phyloP scores from a whole-genome alignment of 148 eudicot genomes.

The Selenicereus undatus region DNA sequence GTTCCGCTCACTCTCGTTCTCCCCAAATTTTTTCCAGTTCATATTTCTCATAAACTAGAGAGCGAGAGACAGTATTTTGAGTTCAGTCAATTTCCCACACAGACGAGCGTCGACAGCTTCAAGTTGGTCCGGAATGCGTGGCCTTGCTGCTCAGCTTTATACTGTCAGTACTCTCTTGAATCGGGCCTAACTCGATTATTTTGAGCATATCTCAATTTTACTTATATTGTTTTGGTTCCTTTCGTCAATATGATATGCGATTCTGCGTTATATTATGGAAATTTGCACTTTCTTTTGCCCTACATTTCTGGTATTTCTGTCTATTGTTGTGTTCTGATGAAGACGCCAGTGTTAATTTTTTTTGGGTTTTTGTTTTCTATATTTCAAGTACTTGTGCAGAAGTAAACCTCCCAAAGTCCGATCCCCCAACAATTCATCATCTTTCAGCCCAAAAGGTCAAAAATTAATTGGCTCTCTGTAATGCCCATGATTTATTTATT shows the following conservation, averaged over 20 bases:
- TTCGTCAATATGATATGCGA: background rate
- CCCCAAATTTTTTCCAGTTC: too few species aligned
- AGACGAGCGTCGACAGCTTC: background rate
- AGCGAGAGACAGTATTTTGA: background rate
- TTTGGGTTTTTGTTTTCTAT: background rate
- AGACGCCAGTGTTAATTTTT: background rate
- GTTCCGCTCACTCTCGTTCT: too few species aligned
- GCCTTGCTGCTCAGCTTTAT: conserved; percentile 28
- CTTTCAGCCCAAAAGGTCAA: conserved; percentile 40
- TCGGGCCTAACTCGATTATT: background rate
- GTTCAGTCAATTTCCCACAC: background rate
- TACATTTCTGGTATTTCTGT: background rate
- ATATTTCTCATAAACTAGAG: background rate
- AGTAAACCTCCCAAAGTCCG: conserved; percentile 39
- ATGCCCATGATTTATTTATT: background rate
- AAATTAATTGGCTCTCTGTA: conserved; percentile 1
- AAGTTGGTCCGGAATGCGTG: conserved; percentile 14
- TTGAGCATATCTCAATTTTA: background rate
- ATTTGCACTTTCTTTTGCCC: background rate
- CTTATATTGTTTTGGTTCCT: background rate
- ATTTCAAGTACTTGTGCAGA: conserved; percentile 52
- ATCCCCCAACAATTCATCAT: conserved; percentile 44
- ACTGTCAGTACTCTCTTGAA: conserved; percentile 19
- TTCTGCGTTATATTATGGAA: background rate
- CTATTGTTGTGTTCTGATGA: background rate